These are phyloP conservation scores for Alternaria angustiovoidea DNA, from an alignment of 2,329 filamentous ascomycete genomes.

Conservation along the genomic window DNA sequence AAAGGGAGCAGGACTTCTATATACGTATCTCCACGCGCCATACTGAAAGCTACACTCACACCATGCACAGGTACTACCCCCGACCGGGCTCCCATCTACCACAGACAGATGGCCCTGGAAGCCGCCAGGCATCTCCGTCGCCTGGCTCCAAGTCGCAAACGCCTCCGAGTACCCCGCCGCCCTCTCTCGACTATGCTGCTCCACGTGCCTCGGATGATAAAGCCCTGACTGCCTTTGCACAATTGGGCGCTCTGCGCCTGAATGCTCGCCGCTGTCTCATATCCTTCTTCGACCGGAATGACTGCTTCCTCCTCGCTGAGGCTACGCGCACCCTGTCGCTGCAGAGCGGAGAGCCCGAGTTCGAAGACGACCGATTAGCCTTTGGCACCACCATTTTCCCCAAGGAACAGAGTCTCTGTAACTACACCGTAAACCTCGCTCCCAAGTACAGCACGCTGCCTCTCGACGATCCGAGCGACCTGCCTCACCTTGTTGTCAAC, in stretches of 20 bases:
- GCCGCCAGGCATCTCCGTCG: constrained; percentile 30
- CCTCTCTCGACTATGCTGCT: constrained; percentile 12
- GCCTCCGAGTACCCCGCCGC: constrained; percentile 22
- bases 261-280: constrained; percentile 48
- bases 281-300: constrained; percentile 50
- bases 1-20: constrained; percentile 46
- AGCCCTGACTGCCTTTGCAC: constrained; percentile 49
- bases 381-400: constrained; percentile 47
- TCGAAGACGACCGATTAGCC: constrained; percentile 38
- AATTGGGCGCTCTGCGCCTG: constrained; percentile 49
- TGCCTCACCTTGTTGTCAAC: constrained; percentile 44
- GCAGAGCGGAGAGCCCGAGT: constrained; percentile 37
- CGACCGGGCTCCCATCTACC: constrained; percentile 43
- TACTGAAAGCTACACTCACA: constrained; percentile 5
- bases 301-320: constrained; percentile 49
- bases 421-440: constrained; percentile 44
- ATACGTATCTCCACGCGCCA: constrained; percentile 16
- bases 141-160: constrained; percentile 23
- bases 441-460: constrained; percentile 22
- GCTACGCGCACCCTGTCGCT: constrained; percentile 43
- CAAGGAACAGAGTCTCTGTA: constrained; percentile 45
- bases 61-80: constrained; percentile 12
- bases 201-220: constrained; percentile 41
- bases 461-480: constrained; percentile 24
- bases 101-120: constrained; percentile 25